phyloP scores from a whole-genome alignment of 108 stramenopile species.

The Conticribra guillardii region DNA sequence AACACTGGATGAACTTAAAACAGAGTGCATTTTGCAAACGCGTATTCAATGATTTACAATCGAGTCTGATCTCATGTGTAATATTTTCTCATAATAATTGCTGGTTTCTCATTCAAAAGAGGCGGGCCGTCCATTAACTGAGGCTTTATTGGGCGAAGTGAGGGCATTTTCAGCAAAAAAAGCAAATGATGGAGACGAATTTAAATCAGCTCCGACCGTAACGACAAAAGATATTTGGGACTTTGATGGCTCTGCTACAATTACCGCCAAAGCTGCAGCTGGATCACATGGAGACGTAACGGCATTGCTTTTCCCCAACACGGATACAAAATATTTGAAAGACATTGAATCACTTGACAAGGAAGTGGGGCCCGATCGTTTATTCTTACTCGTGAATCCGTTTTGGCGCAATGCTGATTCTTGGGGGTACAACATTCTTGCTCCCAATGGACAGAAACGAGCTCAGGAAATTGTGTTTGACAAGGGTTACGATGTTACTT shows the following conservation, averaged over 20 bases:
- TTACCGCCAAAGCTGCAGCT: slow-evolving; percentile 57
- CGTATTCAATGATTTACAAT: no score
- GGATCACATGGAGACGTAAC: slow-evolving; percentile 64
- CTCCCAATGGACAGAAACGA: slow-evolving; percentile 71
- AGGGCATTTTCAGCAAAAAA: slow-evolving; percentile 27
- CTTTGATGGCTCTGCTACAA: slow-evolving; percentile 85
- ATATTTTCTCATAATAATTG: no score
- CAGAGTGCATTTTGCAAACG: no score
- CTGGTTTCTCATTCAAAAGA: no score
- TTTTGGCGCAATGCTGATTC: slow-evolving; percentile 86
- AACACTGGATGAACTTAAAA: no score
- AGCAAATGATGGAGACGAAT: slow-evolving; percentile 3
- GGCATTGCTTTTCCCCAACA: slow-evolving; percentile 84
- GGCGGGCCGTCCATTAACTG: slow-evolving; percentile 68
- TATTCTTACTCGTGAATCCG: slow-evolving; percentile 82
- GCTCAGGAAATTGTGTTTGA: slow-evolving; percentile 78
- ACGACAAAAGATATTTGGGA: slow-evolving; percentile 84
- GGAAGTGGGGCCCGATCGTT: slow-evolving; percentile 57
- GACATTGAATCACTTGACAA: slow-evolving; percentile 68
- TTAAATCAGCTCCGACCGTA: slow-evolving; percentile 51
- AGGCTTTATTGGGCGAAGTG: slow-evolving; percentile 63
- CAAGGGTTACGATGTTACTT: slow-evolving; percentile 72
- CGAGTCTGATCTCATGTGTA: no score
- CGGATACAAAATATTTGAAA: slow-evolving; percentile 77
- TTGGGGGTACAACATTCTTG: slow-evolving; percentile 84